Base-by-base conservation (phyloP, 306 rosid species). In the Sophora flavescens region DNA sequence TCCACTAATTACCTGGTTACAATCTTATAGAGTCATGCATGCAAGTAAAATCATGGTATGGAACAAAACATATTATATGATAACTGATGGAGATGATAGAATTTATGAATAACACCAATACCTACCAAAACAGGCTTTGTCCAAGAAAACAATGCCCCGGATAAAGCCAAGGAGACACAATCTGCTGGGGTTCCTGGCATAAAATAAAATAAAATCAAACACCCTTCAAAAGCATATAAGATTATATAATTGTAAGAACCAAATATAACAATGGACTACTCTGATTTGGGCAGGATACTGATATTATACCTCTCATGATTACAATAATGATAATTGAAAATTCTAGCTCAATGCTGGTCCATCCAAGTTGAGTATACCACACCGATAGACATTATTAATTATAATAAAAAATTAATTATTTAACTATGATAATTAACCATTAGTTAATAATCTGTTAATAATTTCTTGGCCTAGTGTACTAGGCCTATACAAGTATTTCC, bases 71-170 rank as follows among this genome's bases (percentile, higher is more conserved):
- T 22, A 22, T 22, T 22, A 30, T 22, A 28, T 8, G 35, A 42
- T 13, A 56, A 17, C 6, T 4, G 3, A 2, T 32, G 16, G 44
- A 52, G 6, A 36, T 50, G 41, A 18, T 2, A 51, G 60, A 41
- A 11, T 28, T 61, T 52, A 30, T 22, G 26, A 38, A 32, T 3
- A 51, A 10, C 22, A 62, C 2, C 14, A 13, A 11, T 56, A 62
- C 78, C 47, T 76, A 88, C 92, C 87, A 88, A 36, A 39, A 81
- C 39, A 64, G 88, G 90, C 78, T 71, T 88, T 16, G 88, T 68
- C 85, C 87, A 88, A 45, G 84, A 82, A 80, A 88, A 88, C 78
- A 88, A 54, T 53, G 88, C 86, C 54, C 90, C 92, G 0, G 90
- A 88, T 70, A 88, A 66, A 12, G 92, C 92, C 78, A 88, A 51